These are phyloP conservation scores for Asterochloris sp. DNA, from an alignment of 139 green algal genomes.

Conservation along the genomic window DNA sequence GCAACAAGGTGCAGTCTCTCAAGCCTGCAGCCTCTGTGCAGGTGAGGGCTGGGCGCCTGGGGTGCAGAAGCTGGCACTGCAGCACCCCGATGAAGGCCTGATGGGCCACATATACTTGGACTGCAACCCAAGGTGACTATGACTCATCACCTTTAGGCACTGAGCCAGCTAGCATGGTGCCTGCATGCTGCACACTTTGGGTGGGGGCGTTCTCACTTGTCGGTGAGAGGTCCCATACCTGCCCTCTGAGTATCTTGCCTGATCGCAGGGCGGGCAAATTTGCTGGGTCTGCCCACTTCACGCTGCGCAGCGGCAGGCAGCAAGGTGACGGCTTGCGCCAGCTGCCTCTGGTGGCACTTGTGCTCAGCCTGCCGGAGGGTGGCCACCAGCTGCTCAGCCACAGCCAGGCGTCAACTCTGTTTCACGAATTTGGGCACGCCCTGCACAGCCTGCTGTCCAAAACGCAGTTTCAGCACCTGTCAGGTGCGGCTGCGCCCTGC, in stretches of 20 bases:
- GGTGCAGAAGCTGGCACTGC: background rate
- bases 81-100: background rate
- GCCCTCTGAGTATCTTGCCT: background rate
- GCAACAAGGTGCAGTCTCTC: too few species aligned
- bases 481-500: conserved; percentile 35
- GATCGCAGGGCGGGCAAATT: conserved; percentile 60
- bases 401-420: conserved; percentile 68
- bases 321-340: conserved; percentile 34
- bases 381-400: conserved; percentile 18
- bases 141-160: too few species aligned
- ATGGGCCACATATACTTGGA: background rate
- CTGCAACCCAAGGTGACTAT: background rate
- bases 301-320: conserved; percentile 64
- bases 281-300: conserved; percentile 75
- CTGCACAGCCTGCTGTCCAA: conserved; percentile 76
- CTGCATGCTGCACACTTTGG: too few species aligned
- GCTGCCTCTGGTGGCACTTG: conserved; percentile 71
- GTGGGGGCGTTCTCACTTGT: too few species aligned
- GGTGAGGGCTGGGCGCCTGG: background rate
- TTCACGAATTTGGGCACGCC: conserved; percentile 91
- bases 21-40: background rate
- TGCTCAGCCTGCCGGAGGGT: conserved; percentile 34
- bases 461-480: conserved; percentile 83
- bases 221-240: background rate
- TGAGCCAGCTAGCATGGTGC: too few species aligned